Conservation (phyloP, 2,329 filamentous ascomycete species). For the Botrytis galanthina region DNA sequence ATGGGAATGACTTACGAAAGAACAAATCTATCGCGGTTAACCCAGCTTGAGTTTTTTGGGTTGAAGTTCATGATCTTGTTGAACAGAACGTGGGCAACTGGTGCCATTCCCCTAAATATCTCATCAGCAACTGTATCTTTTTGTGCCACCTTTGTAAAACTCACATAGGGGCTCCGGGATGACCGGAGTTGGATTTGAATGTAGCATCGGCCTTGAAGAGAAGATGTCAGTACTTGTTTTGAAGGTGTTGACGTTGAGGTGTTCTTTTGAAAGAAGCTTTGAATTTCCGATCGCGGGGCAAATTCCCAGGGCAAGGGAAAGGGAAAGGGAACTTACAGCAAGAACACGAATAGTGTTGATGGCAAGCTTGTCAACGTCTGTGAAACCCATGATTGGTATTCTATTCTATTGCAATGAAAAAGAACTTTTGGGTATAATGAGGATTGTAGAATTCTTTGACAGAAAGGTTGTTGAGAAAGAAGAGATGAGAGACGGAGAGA, state of each 20-base stretch:
- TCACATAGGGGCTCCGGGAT: slow-evolving; percentile 97
- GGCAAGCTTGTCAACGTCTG: slow-evolving; percentile 81
- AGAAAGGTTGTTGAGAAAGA: not conserved
- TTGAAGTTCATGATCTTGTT: slow-evolving; percentile 99
- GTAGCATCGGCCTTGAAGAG: slow-evolving; percentile 87
- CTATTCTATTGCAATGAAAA: not conserved
- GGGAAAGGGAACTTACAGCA: slow-evolving; percentile 66
- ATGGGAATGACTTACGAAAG: slow-evolving; percentile 74
- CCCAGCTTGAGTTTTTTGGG: slow-evolving; percentile 96
- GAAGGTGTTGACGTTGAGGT: slow-evolving; percentile 15
- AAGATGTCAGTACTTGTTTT: slow-evolving; percentile 25
- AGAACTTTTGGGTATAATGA: slow-evolving; percentile 3
- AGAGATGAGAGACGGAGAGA: slow-evolving; percentile 10
- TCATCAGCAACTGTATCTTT: slow-evolving; percentile 4
- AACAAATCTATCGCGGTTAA: slow-evolving; percentile 97
- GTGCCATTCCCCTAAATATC: slow-evolving; percentile 72
- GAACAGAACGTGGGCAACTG: slow-evolving; percentile 92
- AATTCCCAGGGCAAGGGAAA: slow-evolving; percentile 16
- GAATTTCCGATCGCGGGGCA: slow-evolving; percentile 40
- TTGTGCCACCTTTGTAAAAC: slow-evolving; percentile 32
- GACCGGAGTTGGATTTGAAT: slow-evolving; percentile 91
- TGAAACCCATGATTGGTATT: slow-evolving; percentile 69
- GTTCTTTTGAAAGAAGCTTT: slow-evolving; percentile 33
- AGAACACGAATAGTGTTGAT: slow-evolving; percentile 98
- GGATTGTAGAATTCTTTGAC: not conserved